Evolutionary conservation across 179 eudicot genomes (phyloP), one percentile per base, ranked within the genome.

Genomic region (Drosera spatulata): DNA sequence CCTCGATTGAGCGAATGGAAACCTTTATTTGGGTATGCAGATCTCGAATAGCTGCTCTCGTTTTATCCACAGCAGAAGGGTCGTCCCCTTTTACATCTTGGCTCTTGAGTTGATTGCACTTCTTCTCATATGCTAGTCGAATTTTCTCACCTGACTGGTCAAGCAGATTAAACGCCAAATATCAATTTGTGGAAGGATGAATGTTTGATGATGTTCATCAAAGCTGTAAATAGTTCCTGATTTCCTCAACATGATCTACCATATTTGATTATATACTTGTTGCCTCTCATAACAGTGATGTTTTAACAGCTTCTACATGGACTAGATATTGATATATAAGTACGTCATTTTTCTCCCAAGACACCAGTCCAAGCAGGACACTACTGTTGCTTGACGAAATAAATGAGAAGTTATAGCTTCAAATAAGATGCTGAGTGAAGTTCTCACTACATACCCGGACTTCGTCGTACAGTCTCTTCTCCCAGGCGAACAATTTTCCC

Each of bases 381-480:
- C 33, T 22, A 22, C 1, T 22, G 33, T 22, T 22, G 33, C 33
- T 22, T 46, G 50, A 46, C 8, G 50, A 46, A 46, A 7, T 11
- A 8, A 8, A 7, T 46, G 50, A 11, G 50, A 46, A 46, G 8
- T 46, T 4, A 46, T 46, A 11, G 33, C 33, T 22, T 22, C 33
- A 22, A 0, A 22, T 22, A 22, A 22, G 33, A 22, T 22, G 33
- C 33, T 46, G 11, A 46, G 8, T 46, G 8, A 46, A 46, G 8
- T 50, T 41, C 52, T 41, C 65, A 72, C 80, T 41, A 60, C 82
- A 53, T 91, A 87, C 97, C 88, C 91, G 79, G 62, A 91, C 98
- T 88, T 91, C 96, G 63, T 85, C 84, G 39, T 88, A 88, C 68
- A 91, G 85, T 77, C 93, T 88, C 75, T 91, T 91, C 80, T 91